Evolutionary conservation across 139 green algal genomes (phyloP), one percentile per base, ranked within the genome.

Genomic region (Chlorokybus atmophyticus): DNA sequence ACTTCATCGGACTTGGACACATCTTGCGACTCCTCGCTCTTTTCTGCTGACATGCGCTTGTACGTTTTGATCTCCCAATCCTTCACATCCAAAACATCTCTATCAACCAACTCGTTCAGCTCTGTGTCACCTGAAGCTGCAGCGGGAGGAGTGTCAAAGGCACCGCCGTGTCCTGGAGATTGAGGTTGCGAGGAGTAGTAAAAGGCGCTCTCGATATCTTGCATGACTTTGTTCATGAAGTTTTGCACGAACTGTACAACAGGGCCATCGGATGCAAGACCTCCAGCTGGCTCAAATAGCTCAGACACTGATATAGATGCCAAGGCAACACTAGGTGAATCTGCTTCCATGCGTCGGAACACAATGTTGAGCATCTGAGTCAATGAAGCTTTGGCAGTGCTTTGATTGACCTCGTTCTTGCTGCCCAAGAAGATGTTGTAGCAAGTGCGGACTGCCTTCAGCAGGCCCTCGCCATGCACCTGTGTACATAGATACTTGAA

Each of bases 311-410:
- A 62, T 32, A 76, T 76, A 27, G 60, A 55, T 19, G 80, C 60
- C 55, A 86, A 32, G n/a, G 71, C 52, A 32, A 79, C 60, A 2
- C 32, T 39, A 21, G 47, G 21, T 3, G 60, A 74, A 57, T 84
- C 75, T 17, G 77, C 74, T 77, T 97, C 91, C 82, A 97, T 89
- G 30, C 91, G 75, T 69, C 90, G 83, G 63, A 99, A 95, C 29
- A 94, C 85, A 32, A 94, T 76, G 48, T 89, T 91, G 8, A 98
- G 70, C 81, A 95, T 98, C 80, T 97, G 88, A 26, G 83, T 96
- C 7, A 99, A 76, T 14, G 81, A 80, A 0, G 89, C 92, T 67
- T 95, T 94, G 29, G 92, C 92, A 1, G 87, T 94, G 30, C 74
- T 83, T 67, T 95, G 87, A 64, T 93, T 98, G 29, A 71, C 58